Base-by-base conservation (phyloP, 768 basidiomycete genomes). In the Boletus insuetus region DNA sequence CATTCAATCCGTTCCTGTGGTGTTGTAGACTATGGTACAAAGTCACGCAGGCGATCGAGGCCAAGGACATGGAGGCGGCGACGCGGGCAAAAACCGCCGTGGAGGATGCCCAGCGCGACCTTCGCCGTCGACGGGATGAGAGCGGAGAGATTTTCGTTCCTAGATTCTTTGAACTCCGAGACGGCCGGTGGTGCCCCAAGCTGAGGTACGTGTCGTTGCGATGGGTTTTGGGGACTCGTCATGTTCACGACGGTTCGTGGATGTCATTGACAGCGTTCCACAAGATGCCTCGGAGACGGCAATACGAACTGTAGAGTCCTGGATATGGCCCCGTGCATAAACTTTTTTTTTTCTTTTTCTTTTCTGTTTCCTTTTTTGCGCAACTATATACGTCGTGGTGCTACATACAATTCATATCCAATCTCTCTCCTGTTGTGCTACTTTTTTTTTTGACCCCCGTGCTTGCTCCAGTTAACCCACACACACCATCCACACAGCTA, bases 41-140 rank as follows among this genome's bases (percentile, higher is more conserved):
- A 44, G 74, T 99, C 41, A 98, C 97, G 24, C 75, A 79, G 17
- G 97, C 96, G 19, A 98, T 99, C 71, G 69, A 79, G 31, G 77
- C 77, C 32, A 91, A 88, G 66, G 94, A 99, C 69, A 96, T 98
- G 93, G 92, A 95, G 62, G 86, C 83, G 12, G 97, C 97, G 22
- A 97, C 94, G 5, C 82, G 82, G 26, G 91, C 93, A 46, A 99
- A 99, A 78, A 82, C 83, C 3, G 79, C 80, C 13, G 91, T 99
- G 1, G 97, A 99, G 74, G 94, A 96, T 59, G 85, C 85, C 24
- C 95, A 98, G 73, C 80, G 97, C 46, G 94, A 97, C 63, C 71
- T 81, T 52, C 84, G 91, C 38, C 83, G 79, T 65, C 74, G 75
- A 68, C 78, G 89, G 57, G 94, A 95, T 55, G 89, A 89, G 64